These are phyloP conservation scores for Ilex aquifolium DNA, from an alignment of 257 asterid species.

Conservation along the genomic window DNA sequence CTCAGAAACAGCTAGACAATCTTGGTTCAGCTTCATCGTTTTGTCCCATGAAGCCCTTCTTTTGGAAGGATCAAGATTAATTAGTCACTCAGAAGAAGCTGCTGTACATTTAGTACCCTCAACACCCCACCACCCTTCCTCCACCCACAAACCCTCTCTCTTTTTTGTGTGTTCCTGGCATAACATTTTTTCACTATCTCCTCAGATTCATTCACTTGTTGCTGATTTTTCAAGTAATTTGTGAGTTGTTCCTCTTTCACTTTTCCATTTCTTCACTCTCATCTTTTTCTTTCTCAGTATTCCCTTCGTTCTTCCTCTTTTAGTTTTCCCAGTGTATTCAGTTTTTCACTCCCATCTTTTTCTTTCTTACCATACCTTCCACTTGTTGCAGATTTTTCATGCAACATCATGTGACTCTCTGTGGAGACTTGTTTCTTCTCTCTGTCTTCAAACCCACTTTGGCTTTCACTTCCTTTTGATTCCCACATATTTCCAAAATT, in stretches of 20 bases:
- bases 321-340: too few species aligned
- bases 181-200: conserved; percentile 6
- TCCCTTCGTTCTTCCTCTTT: conserved; percentile 1
- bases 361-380: background rate
- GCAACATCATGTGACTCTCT: conserved; percentile 13
- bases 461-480: too few species aligned
- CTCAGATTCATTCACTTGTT: background rate
- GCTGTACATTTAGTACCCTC: background rate
- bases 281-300: conserved; percentile 1
- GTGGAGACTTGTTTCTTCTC: background rate
- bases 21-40: conserved; percentile 29
- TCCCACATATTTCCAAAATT: too few species aligned
- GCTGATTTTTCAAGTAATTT: conserved; percentile 17
- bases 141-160: background rate
- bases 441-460: too few species aligned
- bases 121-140: background rate
- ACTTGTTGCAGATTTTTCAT: conserved; percentile 27
- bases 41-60: conserved; percentile 36
- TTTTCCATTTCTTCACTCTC: background rate
- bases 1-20: conserved; percentile 29
- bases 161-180: conserved; percentile 1
- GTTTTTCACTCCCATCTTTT: too few species aligned
- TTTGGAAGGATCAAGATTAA: conserved; percentile 36
- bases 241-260: background rate
- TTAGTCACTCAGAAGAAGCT: background rate